Evolutionary conservation across 2,329 filamentous ascomycete species (phyloP).

Genomic region (Fusarium musae): DNA sequence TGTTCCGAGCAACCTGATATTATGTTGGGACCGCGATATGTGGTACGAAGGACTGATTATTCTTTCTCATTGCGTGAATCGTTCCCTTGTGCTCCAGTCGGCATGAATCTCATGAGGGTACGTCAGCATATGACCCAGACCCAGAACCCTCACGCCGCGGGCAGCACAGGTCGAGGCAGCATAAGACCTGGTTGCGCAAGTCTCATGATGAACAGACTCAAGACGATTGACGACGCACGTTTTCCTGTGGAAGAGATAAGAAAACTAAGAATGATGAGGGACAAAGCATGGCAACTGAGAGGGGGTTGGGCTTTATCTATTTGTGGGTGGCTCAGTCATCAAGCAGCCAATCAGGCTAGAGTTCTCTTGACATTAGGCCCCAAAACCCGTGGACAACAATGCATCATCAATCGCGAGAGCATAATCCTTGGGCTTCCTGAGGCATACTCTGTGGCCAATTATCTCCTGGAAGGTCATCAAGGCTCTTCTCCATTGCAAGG

Average conservation of each 20-base stretch:
- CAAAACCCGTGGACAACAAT: background rate
- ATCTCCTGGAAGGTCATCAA: background rate
- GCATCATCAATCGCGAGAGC: background rate
- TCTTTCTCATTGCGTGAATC: background rate
- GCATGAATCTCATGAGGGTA: background rate
- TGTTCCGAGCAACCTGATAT: background rate
- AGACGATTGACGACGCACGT: background rate
- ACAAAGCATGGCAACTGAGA: conserved; percentile 17
- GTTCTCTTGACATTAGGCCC: background rate
- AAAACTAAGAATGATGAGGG: conserved; percentile 9
- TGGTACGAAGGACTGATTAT: background rate
- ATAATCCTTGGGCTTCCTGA: conserved; percentile 5
- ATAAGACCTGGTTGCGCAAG: background rate
- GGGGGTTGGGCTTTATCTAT: conserved; percentile 27
- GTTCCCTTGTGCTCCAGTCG: background rate
- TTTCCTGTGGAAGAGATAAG: background rate
- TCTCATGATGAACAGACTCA: background rate
- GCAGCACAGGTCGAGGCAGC: background rate
- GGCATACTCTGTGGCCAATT: background rate
- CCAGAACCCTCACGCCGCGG: background rate
- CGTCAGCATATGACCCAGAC: background rate
- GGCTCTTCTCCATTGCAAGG: background rate
- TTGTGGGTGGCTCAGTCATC: conserved; percentile 5
- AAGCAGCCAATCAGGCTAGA: conserved; percentile 20
- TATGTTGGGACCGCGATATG: background rate